Evolutionary conservation across 2,329 filamentous ascomycete genomes (phyloP).

Genomic region (Cladophialophora yegresii): DNA sequence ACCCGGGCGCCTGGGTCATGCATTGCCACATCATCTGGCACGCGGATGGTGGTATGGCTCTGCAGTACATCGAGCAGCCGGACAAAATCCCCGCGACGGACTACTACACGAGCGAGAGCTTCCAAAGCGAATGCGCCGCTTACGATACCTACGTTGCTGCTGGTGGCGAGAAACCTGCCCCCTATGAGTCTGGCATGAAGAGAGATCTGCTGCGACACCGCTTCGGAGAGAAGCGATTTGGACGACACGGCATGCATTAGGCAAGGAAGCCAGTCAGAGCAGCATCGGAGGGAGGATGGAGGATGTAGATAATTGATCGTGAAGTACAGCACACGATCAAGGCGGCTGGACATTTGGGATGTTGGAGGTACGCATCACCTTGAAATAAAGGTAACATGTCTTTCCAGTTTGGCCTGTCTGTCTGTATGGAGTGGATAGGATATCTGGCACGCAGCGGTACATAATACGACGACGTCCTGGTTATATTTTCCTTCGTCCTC

Average conservation of each 20-base stretch:
- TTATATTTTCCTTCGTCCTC: constrained; percentile 5
- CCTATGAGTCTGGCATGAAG: constrained; percentile 33
- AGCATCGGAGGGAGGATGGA: not conserved
- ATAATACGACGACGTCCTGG: constrained; percentile 8
- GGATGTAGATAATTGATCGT: constrained; percentile 1
- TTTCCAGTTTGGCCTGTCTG: not conserved
- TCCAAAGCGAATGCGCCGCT: constrained; percentile 32
- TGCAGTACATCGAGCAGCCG: constrained; percentile 44
- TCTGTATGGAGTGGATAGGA: not conserved
- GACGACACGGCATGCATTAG: constrained; percentile 11
- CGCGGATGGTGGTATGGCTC: constrained; percentile 63
- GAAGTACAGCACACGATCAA: not conserved
- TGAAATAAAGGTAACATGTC: not conserved
- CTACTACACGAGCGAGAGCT: constrained; percentile 27
- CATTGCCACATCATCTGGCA: constrained; percentile 85
- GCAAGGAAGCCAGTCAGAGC: not conserved
- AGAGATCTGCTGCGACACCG: constrained; percentile 8
- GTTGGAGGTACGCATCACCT: not conserved
- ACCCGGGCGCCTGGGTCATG: constrained; percentile 66
- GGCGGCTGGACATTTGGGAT: not conserved
- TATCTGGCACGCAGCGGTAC: constrained; percentile 3
- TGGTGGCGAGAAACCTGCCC: constrained; percentile 15
- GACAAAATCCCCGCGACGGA: constrained; percentile 22
- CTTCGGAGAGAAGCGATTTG: not conserved
- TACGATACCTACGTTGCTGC: constrained; percentile 22